Conservation (phyloP, 495 filamentous ascomycete genomes). For the Sporormia fimetaria region DNA sequence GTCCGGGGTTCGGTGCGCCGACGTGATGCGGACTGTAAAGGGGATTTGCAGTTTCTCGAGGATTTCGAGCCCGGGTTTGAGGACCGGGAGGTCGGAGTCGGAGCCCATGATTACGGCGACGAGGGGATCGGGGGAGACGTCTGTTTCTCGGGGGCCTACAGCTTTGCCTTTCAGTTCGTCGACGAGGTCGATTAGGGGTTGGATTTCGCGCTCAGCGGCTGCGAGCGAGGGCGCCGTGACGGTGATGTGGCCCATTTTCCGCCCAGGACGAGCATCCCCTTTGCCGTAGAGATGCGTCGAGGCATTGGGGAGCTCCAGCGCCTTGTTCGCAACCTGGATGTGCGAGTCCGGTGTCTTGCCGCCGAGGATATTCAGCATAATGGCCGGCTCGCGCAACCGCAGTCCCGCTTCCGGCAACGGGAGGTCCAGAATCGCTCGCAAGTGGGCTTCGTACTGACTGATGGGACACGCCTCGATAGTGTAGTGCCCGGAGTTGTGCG, state of each 20-base stretch:
- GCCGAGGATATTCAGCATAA: slow-evolving; percentile 97
- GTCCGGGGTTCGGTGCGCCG: slow-evolving; percentile 81
- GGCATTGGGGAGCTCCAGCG: slow-evolving; percentile 49
- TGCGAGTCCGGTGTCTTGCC: slow-evolving; percentile 60
- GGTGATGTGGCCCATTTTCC: slow-evolving; percentile 95
- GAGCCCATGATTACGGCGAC: slow-evolving; percentile 92
- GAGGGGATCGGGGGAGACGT: slow-evolving; percentile 40
- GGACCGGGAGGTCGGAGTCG: slow-evolving; percentile 75
- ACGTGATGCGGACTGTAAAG: slow-evolving; percentile 72
- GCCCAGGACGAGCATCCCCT: slow-evolving; percentile 63
- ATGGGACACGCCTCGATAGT: slow-evolving; percentile 87
- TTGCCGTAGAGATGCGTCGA: slow-evolving; percentile 88
- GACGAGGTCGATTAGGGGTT: slow-evolving; percentile 30
- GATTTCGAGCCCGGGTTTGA: slow-evolving; percentile 65
- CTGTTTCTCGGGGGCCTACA: neutral
- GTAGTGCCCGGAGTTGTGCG: slow-evolving; percentile 95
- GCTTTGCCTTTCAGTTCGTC: slow-evolving; percentile 24
- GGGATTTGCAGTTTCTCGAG: slow-evolving; percentile 66
- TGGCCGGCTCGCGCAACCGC: slow-evolving; percentile 48
- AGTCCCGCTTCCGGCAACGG: slow-evolving; percentile 53
- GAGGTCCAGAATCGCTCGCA: slow-evolving; percentile 72
- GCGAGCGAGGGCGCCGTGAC: slow-evolving; percentile 56
- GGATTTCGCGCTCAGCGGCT: slow-evolving; percentile 59
- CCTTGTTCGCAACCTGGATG: slow-evolving; percentile 49
- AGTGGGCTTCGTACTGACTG: slow-evolving; percentile 86